Conservation (phyloP, 148 eudicot species). For the Gaultheria prostrata region DNA sequence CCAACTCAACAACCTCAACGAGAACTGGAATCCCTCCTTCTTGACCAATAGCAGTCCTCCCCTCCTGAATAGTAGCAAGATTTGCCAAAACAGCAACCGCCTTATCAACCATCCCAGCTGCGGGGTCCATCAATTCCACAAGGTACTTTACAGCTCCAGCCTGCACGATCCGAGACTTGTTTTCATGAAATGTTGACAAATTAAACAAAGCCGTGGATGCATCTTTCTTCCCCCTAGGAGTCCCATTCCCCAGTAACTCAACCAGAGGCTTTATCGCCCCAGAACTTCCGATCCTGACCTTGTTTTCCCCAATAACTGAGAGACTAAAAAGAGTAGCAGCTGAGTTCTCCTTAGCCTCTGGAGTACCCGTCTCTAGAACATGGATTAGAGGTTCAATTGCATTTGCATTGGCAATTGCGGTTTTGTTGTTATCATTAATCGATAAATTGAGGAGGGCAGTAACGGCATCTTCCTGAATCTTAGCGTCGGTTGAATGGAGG, state of each 20-base stretch:
- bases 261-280: conserved; percentile 82
- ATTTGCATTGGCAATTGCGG: conserved; percentile 61
- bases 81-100: conserved; percentile 84
- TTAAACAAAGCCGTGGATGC: conserved; percentile 82
- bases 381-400: conserved; percentile 77
- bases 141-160: conserved; percentile 75
- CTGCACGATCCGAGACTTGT: conserved; percentile 58
- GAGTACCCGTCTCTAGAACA: conserved; percentile 70
- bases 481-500: conserved; percentile 53
- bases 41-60: conserved; percentile 65
- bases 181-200: conserved; percentile 69
- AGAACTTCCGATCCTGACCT: conserved; percentile 54
- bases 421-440: conserved; percentile 73
- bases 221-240: conserved; percentile 84
- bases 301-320: conserved; percentile 63
- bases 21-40: conserved; percentile 73
- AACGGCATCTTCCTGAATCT: conserved; percentile 73
- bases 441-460: conserved; percentile 88
- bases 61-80: conserved; percentile 67
- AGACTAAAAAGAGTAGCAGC: conserved; percentile 86
- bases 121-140: conserved; percentile 82
- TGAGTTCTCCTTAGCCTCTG: conserved; percentile 82
- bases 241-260: conserved; percentile 64
- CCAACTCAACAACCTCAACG: conserved; percentile 87
- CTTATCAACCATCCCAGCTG: conserved; percentile 85